These are phyloP conservation scores for Lanmaoa rubissima DNA, from an alignment of 768 basidiomycete species.

Conservation along the genomic window DNA sequence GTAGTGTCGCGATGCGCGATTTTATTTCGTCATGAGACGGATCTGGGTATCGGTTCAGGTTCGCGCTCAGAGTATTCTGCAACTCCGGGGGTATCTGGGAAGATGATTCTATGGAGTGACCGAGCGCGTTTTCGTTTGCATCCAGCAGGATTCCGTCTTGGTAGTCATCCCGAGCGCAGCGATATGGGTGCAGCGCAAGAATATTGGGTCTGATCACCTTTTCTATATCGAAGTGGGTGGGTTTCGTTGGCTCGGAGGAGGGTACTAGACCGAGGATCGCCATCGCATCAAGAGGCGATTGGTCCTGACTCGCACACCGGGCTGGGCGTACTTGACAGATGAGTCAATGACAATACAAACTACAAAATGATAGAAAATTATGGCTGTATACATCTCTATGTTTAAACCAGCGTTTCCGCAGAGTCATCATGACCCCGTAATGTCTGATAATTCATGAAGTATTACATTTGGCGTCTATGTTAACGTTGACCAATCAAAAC, in stretches of 20 bases:
- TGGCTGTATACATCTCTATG: no score
- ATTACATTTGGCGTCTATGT: no score
- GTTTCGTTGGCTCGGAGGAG: constrained; percentile 44
- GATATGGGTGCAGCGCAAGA: constrained; percentile 86
- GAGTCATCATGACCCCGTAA: no score
- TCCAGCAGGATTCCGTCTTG: constrained; percentile 88
- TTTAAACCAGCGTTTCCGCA: no score
- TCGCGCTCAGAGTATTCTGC: constrained; percentile 41
- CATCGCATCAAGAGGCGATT: constrained; percentile 40
- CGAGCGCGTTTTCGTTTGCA: constrained; percentile 96
- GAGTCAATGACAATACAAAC: no score
- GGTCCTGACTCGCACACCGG: neutral
- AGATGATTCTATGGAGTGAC: constrained; percentile 65
- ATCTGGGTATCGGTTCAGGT: constrained; percentile 91
- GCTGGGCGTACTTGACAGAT: no score
- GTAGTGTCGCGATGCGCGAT: constrained; percentile 64
- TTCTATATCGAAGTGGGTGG: constrained; percentile 84
- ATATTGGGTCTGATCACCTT: constrained; percentile 91
- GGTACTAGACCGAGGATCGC: constrained; percentile 60
- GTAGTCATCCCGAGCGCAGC: constrained; percentile 97
- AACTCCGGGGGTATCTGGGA: constrained; percentile 34
- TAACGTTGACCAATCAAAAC: no score
- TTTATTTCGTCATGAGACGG: constrained; percentile 85
- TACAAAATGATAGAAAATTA: no score
- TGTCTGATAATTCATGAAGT: no score